Conservation (phyloP, 2,329 filamentous ascomycete genomes). For the Calonectria montana region DNA sequence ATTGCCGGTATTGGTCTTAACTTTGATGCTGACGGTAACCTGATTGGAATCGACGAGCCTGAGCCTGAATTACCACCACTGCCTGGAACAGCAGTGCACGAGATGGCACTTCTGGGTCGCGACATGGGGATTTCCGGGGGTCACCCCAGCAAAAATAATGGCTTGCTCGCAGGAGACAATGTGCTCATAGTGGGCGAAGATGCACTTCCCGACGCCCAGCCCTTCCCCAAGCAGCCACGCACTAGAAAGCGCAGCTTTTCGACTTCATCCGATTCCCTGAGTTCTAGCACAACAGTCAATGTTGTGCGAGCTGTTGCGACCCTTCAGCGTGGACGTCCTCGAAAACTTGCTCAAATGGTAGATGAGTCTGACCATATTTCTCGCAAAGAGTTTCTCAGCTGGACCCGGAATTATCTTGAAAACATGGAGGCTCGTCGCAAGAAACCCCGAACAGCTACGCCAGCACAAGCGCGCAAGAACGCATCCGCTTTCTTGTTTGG, state of each 20-base stretch:
- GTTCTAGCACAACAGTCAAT: conserved; percentile 38
- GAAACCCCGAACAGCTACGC: conserved; percentile 38
- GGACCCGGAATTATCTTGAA: conserved; percentile 56
- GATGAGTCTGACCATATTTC: conserved; percentile 50
- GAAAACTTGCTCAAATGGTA: conserved; percentile 43
- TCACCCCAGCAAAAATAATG: not conserved
- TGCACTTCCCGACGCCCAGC: conserved; percentile 51
- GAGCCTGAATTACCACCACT: conserved; percentile 57
- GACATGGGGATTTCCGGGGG: conserved; percentile 25
- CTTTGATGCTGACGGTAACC: conserved; percentile 64
- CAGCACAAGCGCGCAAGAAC: conserved; percentile 53
- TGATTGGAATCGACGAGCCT: conserved; percentile 53
- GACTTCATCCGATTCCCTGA: conserved; percentile 24
- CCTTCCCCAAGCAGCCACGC: conserved; percentile 44
- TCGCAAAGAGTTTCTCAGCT: conserved; percentile 51
- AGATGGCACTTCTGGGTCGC: conserved; percentile 16
- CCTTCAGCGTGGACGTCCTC: conserved; percentile 38
- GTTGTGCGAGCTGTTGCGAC: conserved; percentile 32
- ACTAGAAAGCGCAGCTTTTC: conserved; percentile 16
- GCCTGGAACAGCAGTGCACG: conserved; percentile 35
- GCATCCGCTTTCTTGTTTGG: conserved; percentile 45
- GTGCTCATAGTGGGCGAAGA: conserved; percentile 52
- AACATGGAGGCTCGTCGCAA: conserved; percentile 64
- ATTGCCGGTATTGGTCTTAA: conserved; percentile 57
- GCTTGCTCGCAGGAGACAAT: conserved; percentile 45